Base-by-base conservation (phyloP, 2,329 filamentous ascomycete species). In the Clarireedia paspali region DNA sequence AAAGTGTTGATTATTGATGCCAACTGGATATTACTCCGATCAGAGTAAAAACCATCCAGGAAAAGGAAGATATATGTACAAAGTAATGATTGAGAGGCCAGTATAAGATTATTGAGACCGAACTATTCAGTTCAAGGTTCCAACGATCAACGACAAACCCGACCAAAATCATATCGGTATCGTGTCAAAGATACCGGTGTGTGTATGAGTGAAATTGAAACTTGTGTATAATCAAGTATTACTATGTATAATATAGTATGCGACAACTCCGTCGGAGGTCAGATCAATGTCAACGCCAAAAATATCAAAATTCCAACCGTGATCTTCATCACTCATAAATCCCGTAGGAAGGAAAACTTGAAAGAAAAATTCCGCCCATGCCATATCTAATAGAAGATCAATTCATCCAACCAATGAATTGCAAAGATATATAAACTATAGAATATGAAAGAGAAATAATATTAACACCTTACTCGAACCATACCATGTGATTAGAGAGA, bases 381-480 rank as follows among this genome's bases (percentile, higher is more conserved):
- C 38, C 52, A 24, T 48, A 48, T 54, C 52, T 49, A 54, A 24
- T 10, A 40, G 30, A 14, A 40, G 30, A 14, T n/a, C 51, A 54
- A 55, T 55, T 50, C 53, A 55, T 50, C 30, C 17, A 34, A 38
- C 17, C 27, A 50, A 55, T 55, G 47, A 50, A 50, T 50, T 55
- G 39, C n/a, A 6, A 26, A 55, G 34, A 45, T 30, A 10, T 30
- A 30, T 30, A 30, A 30, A 20, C 20, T 30, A 30, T 30, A 30
- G 27, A 30, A 15, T 26, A 38, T 55, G 17, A 44, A 53, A 36
- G 23, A 27, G 46, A 52, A 42, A 53, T 47, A 47, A 48, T n/a
- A 39, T 49, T 49, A 50, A 59, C 47, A 54, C 38, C 51, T 58
- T 59, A 59, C 55, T 59, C 55, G 38, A 57, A 57, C 42, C 55